Evolutionary conservation across 1,284 basidiomycete species (phyloP).

Genomic region (Anthracocystis setariae): DNA sequence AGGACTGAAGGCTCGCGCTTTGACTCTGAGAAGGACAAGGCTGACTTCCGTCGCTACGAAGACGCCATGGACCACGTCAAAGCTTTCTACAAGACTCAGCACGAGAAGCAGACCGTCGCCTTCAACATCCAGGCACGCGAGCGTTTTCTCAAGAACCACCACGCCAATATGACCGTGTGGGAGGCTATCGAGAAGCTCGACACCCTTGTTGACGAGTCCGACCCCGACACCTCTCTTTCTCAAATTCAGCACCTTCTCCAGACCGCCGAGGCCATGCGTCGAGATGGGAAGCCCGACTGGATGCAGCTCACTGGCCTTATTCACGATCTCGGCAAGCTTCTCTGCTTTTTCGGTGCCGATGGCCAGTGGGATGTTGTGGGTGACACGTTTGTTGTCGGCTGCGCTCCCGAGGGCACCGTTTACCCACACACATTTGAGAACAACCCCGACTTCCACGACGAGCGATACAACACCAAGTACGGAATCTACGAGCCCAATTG

Average conservation of each 20-base stretch:
- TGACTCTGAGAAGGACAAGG: slow-evolving; percentile 81
- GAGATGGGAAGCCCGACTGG: slow-evolving; percentile 78
- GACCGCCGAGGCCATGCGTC: slow-evolving; percentile 88
- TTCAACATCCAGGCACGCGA: slow-evolving; percentile 52
- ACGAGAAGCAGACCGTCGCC: slow-evolving; percentile 77
- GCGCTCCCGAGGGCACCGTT: slow-evolving; percentile 74
- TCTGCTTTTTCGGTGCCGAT: slow-evolving; percentile 64
- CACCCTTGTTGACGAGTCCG: slow-evolving; percentile 86
- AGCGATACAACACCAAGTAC: slow-evolving; percentile 79
- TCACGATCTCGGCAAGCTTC: slow-evolving; percentile 54
- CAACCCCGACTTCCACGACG: slow-evolving; percentile 80
- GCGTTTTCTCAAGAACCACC: slow-evolving; percentile 39
- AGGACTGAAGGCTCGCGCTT: slow-evolving; percentile 71
- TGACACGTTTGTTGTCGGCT: slow-evolving; percentile 88
- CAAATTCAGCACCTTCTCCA: slow-evolving; percentile 92
- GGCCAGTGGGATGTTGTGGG: slow-evolving; percentile 91
- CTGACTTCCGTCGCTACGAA: slow-evolving; percentile 70
- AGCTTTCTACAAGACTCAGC: slow-evolving; percentile 86
- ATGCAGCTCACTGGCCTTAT: slow-evolving; percentile 85
- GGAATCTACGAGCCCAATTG: slow-evolving; percentile 86
- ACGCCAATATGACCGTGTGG: slow-evolving; percentile 74
- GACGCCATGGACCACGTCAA: slow-evolving; percentile 85
- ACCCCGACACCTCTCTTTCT: slow-evolving; percentile 71
- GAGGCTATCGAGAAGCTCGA: slow-evolving; percentile 90
- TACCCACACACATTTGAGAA: slow-evolving; percentile 83